These are phyloP conservation scores for Phytopythium vexans DNA, from an alignment of 352 stramenopile species.

Conservation along the genomic window DNA sequence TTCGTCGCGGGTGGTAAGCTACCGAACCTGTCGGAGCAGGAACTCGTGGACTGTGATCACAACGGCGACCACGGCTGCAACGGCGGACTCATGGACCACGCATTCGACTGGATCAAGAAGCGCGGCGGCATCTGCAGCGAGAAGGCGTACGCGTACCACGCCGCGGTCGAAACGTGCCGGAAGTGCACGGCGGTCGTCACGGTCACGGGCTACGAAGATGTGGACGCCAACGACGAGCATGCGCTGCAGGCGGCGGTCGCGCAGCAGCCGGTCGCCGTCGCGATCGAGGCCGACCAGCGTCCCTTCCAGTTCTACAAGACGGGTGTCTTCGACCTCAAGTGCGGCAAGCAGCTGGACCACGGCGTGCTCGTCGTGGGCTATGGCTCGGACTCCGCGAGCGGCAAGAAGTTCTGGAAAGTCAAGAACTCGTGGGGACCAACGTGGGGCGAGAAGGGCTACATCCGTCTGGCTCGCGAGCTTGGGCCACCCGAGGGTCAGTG, in stretches of 20 bases:
- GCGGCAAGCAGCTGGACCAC: slow-evolving; percentile 88
- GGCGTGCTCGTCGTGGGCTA: slow-evolving; percentile 94
- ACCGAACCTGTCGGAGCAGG: slow-evolving; percentile 94
- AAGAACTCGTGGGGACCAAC: slow-evolving; percentile 92
- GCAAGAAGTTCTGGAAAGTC: slow-evolving; percentile 93
- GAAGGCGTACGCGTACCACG: slow-evolving; percentile 94
- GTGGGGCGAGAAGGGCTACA: slow-evolving; percentile 90
- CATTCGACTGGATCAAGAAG: slow-evolving; percentile 94
- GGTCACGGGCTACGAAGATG: slow-evolving; percentile 79
- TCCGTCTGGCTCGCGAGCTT: slow-evolving; percentile 75
- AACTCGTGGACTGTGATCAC: slow-evolving; percentile 97
- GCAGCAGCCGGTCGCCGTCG: slow-evolving; percentile 82
- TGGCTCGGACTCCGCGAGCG: slow-evolving; percentile 54
- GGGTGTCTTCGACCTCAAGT: slow-evolving; percentile 64
- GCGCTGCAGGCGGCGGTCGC: slow-evolving; percentile 84
- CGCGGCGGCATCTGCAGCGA: slow-evolving; percentile 92
- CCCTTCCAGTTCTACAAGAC: slow-evolving; percentile 79
- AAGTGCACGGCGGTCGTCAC: slow-evolving; percentile 83
- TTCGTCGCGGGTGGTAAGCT: slow-evolving; percentile 93
- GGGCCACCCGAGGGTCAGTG: slow-evolving; percentile 93
- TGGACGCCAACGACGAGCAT: slow-evolving; percentile 71
- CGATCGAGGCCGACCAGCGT: slow-evolving; percentile 82
- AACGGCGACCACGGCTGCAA: slow-evolving; percentile 95
- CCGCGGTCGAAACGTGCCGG: slow-evolving; percentile 62
- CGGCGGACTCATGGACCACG: slow-evolving; percentile 97